Conservation (phyloP, 75 land plant species). For the Pseudotsuga menziesii region DNA sequence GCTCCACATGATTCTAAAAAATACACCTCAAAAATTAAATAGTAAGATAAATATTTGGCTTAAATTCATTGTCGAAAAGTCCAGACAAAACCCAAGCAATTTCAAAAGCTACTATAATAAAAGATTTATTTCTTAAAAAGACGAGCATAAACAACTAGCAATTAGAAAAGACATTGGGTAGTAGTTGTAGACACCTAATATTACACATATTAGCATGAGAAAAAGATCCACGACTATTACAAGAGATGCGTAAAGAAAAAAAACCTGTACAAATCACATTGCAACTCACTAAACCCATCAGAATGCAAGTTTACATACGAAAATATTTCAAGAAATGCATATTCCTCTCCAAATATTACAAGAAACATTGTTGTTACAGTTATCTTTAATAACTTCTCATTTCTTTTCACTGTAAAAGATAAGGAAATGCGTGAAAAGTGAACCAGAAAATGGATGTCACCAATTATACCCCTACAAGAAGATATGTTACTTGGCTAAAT, state of each 20-base stretch:
- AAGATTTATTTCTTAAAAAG: neutral
- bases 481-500: conserved; percentile 66
- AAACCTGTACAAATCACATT: conserved; percentile 46
- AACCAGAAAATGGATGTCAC: neutral
- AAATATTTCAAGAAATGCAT: neutral
- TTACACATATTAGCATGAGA: no score
- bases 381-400: neutral
- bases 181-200: neutral
- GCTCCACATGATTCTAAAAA: conserved; percentile 23
- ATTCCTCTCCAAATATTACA: neutral
- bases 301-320: neutral
- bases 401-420: neutral
- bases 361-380: neutral
- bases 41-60: neutral
- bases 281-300: conserved; percentile 7
- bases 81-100: neutral
- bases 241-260: conserved; percentile 54
- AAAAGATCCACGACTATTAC: conserved; percentile 46
- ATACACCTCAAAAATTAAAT: conserved; percentile 43
- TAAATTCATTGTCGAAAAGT: neutral
- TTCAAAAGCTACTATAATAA: neutral
- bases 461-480: neutral
- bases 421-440: neutral
- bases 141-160: neutral
- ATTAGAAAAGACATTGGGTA: neutral